Percentiles rank a stretch among this genome's conserved stretches.
phyloP scores from a whole-genome alignment of 73 alveolate species.

The Urostyla sp. region DNA sequence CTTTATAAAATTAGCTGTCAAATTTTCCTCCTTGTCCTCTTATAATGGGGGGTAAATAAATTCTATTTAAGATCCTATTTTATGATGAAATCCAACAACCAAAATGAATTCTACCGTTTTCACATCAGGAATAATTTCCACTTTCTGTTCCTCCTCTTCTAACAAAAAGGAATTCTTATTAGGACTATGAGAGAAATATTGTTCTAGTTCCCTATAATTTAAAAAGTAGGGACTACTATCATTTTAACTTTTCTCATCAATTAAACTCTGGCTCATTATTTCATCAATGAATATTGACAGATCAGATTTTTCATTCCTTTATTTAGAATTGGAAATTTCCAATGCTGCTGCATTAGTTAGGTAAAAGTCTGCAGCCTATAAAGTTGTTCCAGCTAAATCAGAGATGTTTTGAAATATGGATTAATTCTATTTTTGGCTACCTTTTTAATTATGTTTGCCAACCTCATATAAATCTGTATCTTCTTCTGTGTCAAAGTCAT shows the following conservation, averaged over 20 bases:
- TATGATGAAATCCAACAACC: conserved; percentile 71
- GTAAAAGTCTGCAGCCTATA: conserved; percentile 20
- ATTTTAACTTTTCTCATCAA: background rate
- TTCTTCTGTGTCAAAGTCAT: conserved; percentile 1
- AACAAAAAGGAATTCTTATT: background rate
- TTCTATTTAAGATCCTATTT: conserved; percentile 70
- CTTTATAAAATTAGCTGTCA: conserved; percentile 45
- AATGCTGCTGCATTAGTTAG: background rate
- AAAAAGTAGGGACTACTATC: background rate
- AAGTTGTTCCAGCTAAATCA: conserved; percentile 30
- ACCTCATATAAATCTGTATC: conserved; percentile 26
- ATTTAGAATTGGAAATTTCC: background rate
- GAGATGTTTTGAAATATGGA: background rate
- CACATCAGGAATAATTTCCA: background rate
- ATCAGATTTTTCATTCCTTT: background rate
- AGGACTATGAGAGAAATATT: no score
- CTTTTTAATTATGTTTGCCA: conserved; percentile 4
- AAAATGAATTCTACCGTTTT: conserved; percentile 50
- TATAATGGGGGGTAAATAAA: conserved; percentile 61
- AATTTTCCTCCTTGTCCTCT: conserved; percentile 44
- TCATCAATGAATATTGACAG: background rate
- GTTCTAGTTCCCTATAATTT: background rate
- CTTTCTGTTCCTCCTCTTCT: background rate
- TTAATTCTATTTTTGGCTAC: background rate
- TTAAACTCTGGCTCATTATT: background rate